phyloP scores from a whole-genome alignment of 257 asterid species.

The Nicotiana tomentosiformis region DNA sequence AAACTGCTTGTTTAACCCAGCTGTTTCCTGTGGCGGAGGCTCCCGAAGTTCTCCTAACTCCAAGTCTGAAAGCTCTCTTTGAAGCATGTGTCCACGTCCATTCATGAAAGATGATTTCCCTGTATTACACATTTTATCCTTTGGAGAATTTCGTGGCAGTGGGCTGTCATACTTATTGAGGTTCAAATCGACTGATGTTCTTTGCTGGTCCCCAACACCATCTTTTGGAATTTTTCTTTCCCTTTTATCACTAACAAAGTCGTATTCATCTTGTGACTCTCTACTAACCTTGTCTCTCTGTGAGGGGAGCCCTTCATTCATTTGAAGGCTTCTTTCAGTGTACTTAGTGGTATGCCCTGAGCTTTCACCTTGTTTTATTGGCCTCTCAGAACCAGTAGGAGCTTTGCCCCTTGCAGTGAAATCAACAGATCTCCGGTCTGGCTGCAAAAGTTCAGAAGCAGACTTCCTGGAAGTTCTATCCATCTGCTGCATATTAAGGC shows the following conservation, averaged over 20 bases:
- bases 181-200: slow-evolving; percentile 31
- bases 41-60: slow-evolving; percentile 96
- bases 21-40: slow-evolving; percentile 46
- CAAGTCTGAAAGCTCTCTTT: slow-evolving; percentile 75
- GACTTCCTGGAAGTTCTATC: slow-evolving; percentile 32
- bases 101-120: slow-evolving; percentile 43
- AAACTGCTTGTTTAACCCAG: slow-evolving; percentile 40
- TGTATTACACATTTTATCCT: slow-evolving; percentile 35
- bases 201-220: slow-evolving; percentile 40
- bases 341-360: slow-evolving; percentile 37
- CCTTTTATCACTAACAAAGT: slow-evolving; percentile 32
- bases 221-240: slow-evolving; percentile 29
- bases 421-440: slow-evolving; percentile 42
- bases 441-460: slow-evolving; percentile 44
- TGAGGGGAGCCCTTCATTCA: slow-evolving; percentile 32
- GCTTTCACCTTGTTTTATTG: slow-evolving; percentile 44
- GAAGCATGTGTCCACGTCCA: slow-evolving; percentile 51
- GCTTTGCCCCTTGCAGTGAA: slow-evolving; percentile 31
- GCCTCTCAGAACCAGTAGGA: slow-evolving; percentile 41
- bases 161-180: slow-evolving; percentile 40
- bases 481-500: slow-evolving; percentile 25
- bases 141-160: slow-evolving; percentile 33
- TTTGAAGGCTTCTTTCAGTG: slow-evolving; percentile 45
- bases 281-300: slow-evolving; percentile 35
- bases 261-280: slow-evolving; percentile 36